phyloP scores from a whole-genome alignment of 129 eudicot species.

The Lactuca sativa region DNA sequence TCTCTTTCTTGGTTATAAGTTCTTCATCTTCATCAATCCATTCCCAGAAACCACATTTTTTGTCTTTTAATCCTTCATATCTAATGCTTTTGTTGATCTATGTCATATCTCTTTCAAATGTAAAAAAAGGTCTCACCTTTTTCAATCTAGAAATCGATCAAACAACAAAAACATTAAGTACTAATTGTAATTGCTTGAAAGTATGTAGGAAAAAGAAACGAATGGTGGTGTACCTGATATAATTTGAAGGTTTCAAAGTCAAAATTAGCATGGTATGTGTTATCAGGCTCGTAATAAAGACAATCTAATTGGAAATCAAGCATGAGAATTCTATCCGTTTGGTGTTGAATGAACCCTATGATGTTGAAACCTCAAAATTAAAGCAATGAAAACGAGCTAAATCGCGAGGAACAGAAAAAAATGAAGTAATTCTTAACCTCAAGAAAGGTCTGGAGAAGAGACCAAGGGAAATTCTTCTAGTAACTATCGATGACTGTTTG shows the following conservation, averaged over 20 bases:
- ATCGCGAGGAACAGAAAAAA: background rate
- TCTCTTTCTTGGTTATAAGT: too few relatives aligned
- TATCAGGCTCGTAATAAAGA: constrained; percentile 80
- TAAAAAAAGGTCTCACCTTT: constrained; percentile 84
- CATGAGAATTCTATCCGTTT: constrained; percentile 78
- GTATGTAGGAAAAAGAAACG: background rate
- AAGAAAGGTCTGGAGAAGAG: constrained; percentile 73
- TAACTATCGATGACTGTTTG: constrained; percentile 85
- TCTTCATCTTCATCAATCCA: too few relatives aligned
- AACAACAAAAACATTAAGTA: background rate
- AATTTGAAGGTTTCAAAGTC: constrained; percentile 87
- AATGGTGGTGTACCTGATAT: constrained; percentile 59
- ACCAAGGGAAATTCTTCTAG: constrained; percentile 90
- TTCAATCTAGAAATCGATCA: constrained; percentile 52
- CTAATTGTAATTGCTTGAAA: background rate
- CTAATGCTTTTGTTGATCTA: constrained; percentile 78
- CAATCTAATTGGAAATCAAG: constrained; percentile 95
- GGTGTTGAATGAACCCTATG: constrained; percentile 83
- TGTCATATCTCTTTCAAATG: constrained; percentile 96
- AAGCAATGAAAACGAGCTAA: background rate
- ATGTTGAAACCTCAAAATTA: constrained; percentile 53
- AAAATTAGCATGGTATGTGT: constrained; percentile 93
- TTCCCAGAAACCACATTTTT: too few relatives aligned
- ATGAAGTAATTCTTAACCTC: constrained; percentile 35
- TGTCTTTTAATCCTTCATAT: too few relatives aligned